Base-by-base conservation (phyloP, 768 basidiomycete genomes). In the Termitomyces sp. region DNA sequence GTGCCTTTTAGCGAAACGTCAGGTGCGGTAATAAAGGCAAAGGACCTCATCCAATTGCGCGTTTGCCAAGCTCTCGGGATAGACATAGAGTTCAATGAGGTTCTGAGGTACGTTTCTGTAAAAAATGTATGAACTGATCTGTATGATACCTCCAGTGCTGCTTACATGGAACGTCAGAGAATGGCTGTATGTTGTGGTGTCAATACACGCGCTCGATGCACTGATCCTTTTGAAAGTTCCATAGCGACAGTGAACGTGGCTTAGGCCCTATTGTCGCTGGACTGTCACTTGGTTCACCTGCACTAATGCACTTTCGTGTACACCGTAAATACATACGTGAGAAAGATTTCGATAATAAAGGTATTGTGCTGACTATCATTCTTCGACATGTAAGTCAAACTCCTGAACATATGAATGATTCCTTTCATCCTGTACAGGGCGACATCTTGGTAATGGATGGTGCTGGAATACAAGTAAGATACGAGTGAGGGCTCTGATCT, bases 131-230 rank as follows among this genome's bases (percentile, higher is more conserved):
- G 16, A 38, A 30, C 7, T 35, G 32, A 18, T 20, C 3, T 40
- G 32, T 40, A 32, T 30, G 5, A 52, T 40, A 53, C 35, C 26
- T 40, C 8, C 46, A 85, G 85, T 58, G 88, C 86, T 47, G 90
- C 88, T 1, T 93, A 93, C 64, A 91, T 92, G 88, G 87, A 90
- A 65, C 78, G 82, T 57, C 91, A 92, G 69, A 88, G 80, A 67
- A 93, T 93, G 90, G 81, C 88, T 50, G 90, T 90, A 66, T 65
- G 81, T 38, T 42, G 33, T 53, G 26, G 36, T 42, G 30, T 54
- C 4, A 2, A 30, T n/a, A 22, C 22, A 14, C 7, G 28, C 8
- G 28, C 7, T 70, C 16, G 14, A 36, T 26, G 35, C n/a, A 6
- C 50, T 57, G 33, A 35, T 59, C 6, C 10, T 36, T 18, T 54